Conservation (phyloP, 805 yeast genomes). For the Diddensiella santjacobensis region DNA sequence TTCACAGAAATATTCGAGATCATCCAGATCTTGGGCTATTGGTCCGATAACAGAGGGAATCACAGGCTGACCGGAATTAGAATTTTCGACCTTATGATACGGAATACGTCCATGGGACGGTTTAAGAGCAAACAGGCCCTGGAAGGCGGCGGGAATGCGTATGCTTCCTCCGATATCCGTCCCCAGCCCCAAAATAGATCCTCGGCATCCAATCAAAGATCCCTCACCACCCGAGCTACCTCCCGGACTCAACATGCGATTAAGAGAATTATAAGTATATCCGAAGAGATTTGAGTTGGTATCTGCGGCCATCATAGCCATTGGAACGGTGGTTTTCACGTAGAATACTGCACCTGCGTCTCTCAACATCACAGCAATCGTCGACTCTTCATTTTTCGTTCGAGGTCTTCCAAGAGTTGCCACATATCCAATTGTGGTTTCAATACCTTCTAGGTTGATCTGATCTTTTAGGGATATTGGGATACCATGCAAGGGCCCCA, state of each 20-base stretch:
- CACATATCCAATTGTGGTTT: conserved; percentile 44
- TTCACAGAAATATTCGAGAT: conserved; percentile 64
- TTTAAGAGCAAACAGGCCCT: conserved; percentile 41
- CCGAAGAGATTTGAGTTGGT: conserved; percentile 45
- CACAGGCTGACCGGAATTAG: conserved; percentile 55
- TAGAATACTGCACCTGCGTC: conserved; percentile 59
- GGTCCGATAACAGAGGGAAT: conserved; percentile 67
- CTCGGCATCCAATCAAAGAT: conserved; percentile 42
- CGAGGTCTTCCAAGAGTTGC: conserved; percentile 32
- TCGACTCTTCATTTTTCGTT: conserved; percentile 33
- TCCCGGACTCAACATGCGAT: conserved; percentile 42
- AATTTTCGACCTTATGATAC: conserved; percentile 28
- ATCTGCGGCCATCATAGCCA: conserved; percentile 55
- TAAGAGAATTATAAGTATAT: conserved; percentile 44
- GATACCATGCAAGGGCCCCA: conserved; percentile 64
- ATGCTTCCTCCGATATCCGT: conserved; percentile 54
- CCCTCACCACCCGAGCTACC: conserved; percentile 57
- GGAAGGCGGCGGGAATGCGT: conserved; percentile 45
- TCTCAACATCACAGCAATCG: conserved; percentile 42
- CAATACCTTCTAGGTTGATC: conserved; percentile 45
- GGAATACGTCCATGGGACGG: conserved; percentile 46
- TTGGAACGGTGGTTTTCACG: conserved; percentile 58
- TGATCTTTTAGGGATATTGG: conserved; percentile 60
- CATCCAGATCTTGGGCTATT: conserved; percentile 56
- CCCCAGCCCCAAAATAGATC: conserved; percentile 48